Evolutionary conservation across 2,329 filamentous ascomycete species (phyloP).

Genomic region (Diaporthe citriasiana): DNA sequence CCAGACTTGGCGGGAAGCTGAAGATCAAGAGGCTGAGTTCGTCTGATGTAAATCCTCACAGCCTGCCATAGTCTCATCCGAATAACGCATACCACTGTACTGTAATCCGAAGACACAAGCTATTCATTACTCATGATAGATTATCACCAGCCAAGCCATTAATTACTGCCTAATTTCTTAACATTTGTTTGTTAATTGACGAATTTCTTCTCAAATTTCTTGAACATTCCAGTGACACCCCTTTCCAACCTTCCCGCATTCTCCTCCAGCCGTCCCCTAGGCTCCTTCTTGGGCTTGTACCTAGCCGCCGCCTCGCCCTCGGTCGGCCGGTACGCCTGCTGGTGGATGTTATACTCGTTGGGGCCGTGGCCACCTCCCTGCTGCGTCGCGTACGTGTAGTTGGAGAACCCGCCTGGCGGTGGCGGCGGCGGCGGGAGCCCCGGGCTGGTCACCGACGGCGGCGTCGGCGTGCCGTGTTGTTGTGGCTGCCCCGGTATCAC

Average conservation of each 20-base stretch:
- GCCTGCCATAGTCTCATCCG: not conserved
- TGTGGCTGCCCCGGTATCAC: conserved; percentile 36
- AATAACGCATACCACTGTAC: not conserved
- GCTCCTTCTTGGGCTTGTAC: conserved; percentile 61
- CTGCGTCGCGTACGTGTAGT: conserved; percentile 61
- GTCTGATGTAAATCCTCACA: too few relatives aligned
- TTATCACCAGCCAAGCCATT: not conserved
- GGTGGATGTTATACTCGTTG: conserved; percentile 72
- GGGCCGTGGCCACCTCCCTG: conserved; percentile 45
- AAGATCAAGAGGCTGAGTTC: too few relatives aligned
- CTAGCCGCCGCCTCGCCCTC: conserved; percentile 68
- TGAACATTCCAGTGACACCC: conserved; percentile 79
- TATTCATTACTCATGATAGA: conserved; percentile 21
- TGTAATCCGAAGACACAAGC: not conserved
- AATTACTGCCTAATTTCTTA: too few relatives aligned
- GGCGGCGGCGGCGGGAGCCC: conserved; percentile 56
- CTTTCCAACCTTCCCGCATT: conserved; percentile 77
- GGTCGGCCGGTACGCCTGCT: conserved; percentile 78
- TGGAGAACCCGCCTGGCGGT: conserved; percentile 69
- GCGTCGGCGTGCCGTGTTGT: conserved; percentile 48
- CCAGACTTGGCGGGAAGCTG: not conserved
- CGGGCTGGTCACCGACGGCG: conserved; percentile 52
- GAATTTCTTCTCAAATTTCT: conserved; percentile 85
- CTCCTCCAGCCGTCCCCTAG: conserved; percentile 71
- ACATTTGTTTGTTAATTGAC: too few relatives aligned